Conservation (phyloP, 805 yeast species). For the Sugiyamaella smithiae region DNA sequence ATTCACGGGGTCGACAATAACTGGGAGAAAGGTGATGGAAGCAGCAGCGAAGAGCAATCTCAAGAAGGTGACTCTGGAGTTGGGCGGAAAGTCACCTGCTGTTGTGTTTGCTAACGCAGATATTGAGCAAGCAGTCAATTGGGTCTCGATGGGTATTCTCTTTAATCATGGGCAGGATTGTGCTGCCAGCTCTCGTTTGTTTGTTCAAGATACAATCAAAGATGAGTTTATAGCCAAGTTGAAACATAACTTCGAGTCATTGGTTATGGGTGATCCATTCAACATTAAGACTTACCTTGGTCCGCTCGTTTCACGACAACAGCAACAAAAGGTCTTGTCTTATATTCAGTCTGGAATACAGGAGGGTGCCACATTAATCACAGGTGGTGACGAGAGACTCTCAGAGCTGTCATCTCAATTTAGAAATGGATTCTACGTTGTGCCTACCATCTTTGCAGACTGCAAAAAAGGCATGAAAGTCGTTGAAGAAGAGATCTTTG, state of each 20-base stretch:
- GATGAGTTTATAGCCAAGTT: conserved; percentile 64
- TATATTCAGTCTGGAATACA: conserved; percentile 71
- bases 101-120: conserved; percentile 84
- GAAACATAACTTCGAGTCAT: conserved; percentile 47
- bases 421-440: conserved; percentile 57
- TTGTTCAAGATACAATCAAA: conserved; percentile 77
- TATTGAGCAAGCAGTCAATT: conserved; percentile 66
- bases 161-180: conserved; percentile 94
- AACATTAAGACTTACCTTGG: conserved; percentile 74
- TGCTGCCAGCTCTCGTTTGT: conserved; percentile 87
- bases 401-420: conserved; percentile 35
- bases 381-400: conserved; percentile 64
- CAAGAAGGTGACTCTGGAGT: conserved; percentile 86
- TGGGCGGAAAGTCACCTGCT: conserved; percentile 93
- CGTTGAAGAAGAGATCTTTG: conserved; percentile 79
- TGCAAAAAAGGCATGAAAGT: conserved; percentile 61
- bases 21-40: conserved; percentile 76
- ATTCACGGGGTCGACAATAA: conserved; percentile 89
- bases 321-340: conserved; percentile 65
- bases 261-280: conserved; percentile 66
- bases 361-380: conserved; percentile 76
- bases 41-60: conserved; percentile 60
- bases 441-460: conserved; percentile 73
- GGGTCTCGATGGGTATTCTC: conserved; percentile 75
- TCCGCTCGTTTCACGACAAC: conserved; percentile 78